A percentile compares a stretch with the other conserved stretches of the same genome.
Conservation (phyloP, 768 basidiomycete genomes). For the Lentinula lateritia region DNA sequence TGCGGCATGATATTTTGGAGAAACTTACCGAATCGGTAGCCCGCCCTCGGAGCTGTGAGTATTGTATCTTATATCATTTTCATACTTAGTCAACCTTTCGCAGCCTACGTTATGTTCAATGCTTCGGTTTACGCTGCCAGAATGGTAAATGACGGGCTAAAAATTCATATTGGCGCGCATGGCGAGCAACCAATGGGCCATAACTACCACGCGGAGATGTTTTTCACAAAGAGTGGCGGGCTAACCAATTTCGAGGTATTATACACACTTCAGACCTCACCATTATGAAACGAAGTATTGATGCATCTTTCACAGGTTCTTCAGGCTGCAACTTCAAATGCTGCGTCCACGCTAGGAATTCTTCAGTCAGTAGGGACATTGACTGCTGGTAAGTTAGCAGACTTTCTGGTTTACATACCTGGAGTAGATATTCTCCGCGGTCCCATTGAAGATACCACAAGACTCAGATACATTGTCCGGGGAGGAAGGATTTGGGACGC, state of each 20-base stretch:
- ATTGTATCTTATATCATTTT: not conserved
- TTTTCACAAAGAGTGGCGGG: slow-evolving; percentile 56
- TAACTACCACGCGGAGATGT: slow-evolving; percentile 75
- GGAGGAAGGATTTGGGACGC: slow-evolving; percentile 70
- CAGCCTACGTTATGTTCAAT: slow-evolving; percentile 64
- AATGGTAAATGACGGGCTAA: slow-evolving; percentile 62
- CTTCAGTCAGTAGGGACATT: slow-evolving; percentile 58
- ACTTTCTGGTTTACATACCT: slow-evolving; percentile 60
- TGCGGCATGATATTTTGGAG: slow-evolving; percentile 60
- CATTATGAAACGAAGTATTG: no score
- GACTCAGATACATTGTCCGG: slow-evolving; percentile 51
- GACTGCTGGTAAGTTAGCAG: slow-evolving; percentile 62
- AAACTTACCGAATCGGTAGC: slow-evolving; percentile 53
- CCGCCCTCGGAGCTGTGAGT: slow-evolving; percentile 54
- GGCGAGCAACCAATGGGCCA: slow-evolving; percentile 67
- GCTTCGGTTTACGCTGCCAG: slow-evolving; percentile 61
- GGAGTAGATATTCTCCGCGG: slow-evolving; percentile 52
- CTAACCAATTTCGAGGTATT: slow-evolving; percentile 64
- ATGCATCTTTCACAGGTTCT: slow-evolving; percentile 42
- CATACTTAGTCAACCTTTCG: not conserved
- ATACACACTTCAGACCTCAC: not conserved
- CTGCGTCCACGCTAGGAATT: slow-evolving; percentile 62
- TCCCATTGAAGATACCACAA: slow-evolving; percentile 42
- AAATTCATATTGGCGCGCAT: slow-evolving; percentile 67
- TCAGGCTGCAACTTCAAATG: slow-evolving; percentile 61